A percentile compares a stretch with the other conserved stretches of the same genome.
These are phyloP conservation scores for Saturnispora besseyi DNA, from an alignment of 805 yeast genomes.

Conservation along the genomic window DNA sequence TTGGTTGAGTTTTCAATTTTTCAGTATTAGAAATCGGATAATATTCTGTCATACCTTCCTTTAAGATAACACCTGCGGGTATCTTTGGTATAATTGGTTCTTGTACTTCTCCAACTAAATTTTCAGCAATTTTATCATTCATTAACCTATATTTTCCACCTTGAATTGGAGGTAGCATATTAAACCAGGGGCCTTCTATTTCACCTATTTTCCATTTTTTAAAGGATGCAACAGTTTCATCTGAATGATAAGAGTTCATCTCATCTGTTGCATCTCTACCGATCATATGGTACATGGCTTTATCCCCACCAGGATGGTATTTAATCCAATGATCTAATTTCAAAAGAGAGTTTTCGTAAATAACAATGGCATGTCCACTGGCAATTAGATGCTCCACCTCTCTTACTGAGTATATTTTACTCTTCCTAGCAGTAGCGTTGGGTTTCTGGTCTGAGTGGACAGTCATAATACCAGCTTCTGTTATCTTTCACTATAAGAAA, in stretches of 20 bases:
- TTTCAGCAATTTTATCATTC: conserved; percentile 10
- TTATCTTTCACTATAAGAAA: not conserved
- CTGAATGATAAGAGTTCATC: conserved; percentile 73
- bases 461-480: not conserved
- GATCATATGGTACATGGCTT: conserved; percentile 72
- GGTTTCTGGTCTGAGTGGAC: not conserved
- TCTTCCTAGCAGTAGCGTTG: not conserved
- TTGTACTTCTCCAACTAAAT: conserved; percentile 34
- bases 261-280: conserved; percentile 91
- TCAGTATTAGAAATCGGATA: conserved; percentile 26
- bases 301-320: conserved; percentile 84
- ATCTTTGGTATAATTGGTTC: conserved; percentile 41
- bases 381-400: conserved; percentile 55
- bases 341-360: conserved; percentile 51
- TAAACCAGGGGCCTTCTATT: conserved; percentile 58
- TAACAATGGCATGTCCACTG: conserved; percentile 60
- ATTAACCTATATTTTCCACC: conserved; percentile 48
- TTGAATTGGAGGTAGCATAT: conserved; percentile 81
- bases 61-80: conserved; percentile 39
- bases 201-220: conserved; percentile 55
- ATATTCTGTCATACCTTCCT: conserved; percentile 28
- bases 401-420: conserved; percentile 27
- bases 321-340: conserved; percentile 63
- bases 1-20: conserved; percentile 15
- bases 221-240: conserved; percentile 45